Percentiles rank a stretch among this genome's conserved stretches.
These are phyloP conservation scores for Ceratorhiza oryzae-sativae DNA, from an alignment of 1,284 basidiomycete genomes.

Conservation along the genomic window DNA sequence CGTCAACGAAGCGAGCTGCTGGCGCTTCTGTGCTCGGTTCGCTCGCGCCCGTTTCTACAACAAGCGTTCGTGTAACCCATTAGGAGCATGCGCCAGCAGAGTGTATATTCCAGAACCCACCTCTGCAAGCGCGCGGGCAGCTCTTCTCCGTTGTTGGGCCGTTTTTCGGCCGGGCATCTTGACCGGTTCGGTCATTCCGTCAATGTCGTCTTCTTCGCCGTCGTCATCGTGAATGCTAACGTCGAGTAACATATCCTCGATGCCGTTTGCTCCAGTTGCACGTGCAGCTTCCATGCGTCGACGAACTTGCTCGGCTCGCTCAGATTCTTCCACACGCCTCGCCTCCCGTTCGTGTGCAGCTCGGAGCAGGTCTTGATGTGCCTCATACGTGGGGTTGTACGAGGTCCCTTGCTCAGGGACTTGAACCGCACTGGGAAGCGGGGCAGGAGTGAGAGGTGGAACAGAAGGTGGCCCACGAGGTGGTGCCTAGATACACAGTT, in stretches of 20 bases:
- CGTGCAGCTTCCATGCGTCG: conserved; percentile 63
- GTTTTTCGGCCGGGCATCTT: conserved; percentile 72
- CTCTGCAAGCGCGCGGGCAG: conserved; percentile 65
- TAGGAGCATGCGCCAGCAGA: conserved; percentile 11
- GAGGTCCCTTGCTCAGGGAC: conserved; percentile 87
- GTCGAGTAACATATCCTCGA: conserved; percentile 69
- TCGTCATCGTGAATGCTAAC: conserved; percentile 53
- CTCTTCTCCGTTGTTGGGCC: conserved; percentile 71
- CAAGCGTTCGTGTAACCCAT: background rate
- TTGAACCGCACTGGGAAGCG: conserved; percentile 66
- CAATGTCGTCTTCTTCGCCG: conserved; percentile 52
- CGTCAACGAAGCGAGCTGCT: conserved; percentile 63
- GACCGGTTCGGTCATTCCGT: conserved; percentile 47
- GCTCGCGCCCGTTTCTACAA: conserved; percentile 68
- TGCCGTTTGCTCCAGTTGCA: conserved; percentile 47
- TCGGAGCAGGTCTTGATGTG: conserved; percentile 78
- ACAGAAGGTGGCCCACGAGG: conserved; percentile 58
- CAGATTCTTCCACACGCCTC: conserved; percentile 62
- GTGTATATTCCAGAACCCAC: conserved; percentile 52
- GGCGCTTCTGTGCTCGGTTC: conserved; percentile 64
- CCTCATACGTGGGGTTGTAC: conserved; percentile 88
- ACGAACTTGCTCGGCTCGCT: conserved; percentile 50
- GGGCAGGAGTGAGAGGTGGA: conserved; percentile 62
- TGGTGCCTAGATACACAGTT: conserved; percentile 19
- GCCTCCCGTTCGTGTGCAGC: conserved; percentile 75